phyloP scores from a whole-genome alignment of 2,329 filamentous ascomycete genomes.

The Endothia cerciana region DNA sequence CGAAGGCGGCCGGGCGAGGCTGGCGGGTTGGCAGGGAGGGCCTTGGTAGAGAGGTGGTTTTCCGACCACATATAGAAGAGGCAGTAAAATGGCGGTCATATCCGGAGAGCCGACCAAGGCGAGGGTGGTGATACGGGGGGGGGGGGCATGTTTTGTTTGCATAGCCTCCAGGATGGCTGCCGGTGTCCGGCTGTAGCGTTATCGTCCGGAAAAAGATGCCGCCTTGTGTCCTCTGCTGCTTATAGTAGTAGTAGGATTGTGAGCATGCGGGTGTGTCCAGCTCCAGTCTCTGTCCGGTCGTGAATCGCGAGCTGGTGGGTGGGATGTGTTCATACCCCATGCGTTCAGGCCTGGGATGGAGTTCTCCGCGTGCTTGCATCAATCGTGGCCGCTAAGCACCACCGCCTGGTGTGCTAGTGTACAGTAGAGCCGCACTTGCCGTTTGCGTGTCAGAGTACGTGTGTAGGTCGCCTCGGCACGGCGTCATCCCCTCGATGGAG shows the following conservation, averaged over 20 bases:
- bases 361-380: slow-evolving; percentile 5
- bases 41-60: slow-evolving; percentile 15
- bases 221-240: too few relatives aligned
- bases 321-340: neutral
- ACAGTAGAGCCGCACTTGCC: neutral
- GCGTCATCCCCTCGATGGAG: neutral
- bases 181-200: neutral
- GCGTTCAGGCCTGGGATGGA: neutral
- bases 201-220: too few relatives aligned
- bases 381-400: neutral
- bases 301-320: neutral
- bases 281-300: neutral
- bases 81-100: slow-evolving; percentile 25
- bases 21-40: slow-evolving; percentile 21
- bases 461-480: neutral
- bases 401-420: neutral
- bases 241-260: neutral
- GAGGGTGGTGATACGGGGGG: neutral
- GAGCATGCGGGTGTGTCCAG: neutral
- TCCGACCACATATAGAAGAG: slow-evolving; percentile 24
- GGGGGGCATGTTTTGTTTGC: too few relatives aligned
- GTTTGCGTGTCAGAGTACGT: neutral
- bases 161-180: neutral
- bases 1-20: slow-evolving; percentile 1
- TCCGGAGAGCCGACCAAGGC: slow-evolving; percentile 17